A percentile compares a stretch with the other conserved stretches of the same genome.
phyloP scores from a whole-genome alignment of 352 stramenopile genomes.

The Pythium dissimile region DNA sequence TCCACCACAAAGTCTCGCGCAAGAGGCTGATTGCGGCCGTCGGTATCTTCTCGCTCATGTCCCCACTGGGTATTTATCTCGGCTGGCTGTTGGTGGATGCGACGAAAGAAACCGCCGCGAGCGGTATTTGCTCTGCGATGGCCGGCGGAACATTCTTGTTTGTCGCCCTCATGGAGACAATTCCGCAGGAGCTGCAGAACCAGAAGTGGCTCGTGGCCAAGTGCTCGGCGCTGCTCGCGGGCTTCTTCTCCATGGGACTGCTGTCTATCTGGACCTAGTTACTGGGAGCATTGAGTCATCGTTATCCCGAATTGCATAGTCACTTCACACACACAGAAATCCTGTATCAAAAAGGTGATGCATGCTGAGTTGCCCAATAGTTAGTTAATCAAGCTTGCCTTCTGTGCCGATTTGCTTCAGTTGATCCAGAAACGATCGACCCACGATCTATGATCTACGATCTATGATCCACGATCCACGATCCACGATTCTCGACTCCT shows the following conservation, averaged over 20 bases:
- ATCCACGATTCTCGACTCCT: too few species aligned
- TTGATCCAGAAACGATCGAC: too few species aligned
- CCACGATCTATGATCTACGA: too few species aligned
- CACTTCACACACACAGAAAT: too few species aligned
- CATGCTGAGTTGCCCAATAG: too few species aligned
- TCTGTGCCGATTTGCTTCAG: too few species aligned
- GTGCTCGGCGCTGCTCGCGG: slow-evolving; percentile 45
- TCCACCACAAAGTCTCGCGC: slow-evolving; percentile 50
- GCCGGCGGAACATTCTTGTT: slow-evolving; percentile 81
- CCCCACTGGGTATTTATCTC: slow-evolving; percentile 60
- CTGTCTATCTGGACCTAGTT: slow-evolving; percentile 78
- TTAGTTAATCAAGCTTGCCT: too few species aligned
- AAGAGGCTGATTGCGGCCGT: slow-evolving; percentile 41
- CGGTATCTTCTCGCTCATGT: slow-evolving; percentile 71
- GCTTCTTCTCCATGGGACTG: slow-evolving; percentile 59
- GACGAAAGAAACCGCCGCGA: slow-evolving; percentile 39
- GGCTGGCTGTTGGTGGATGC: slow-evolving; percentile 48
- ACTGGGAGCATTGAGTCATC: too few species aligned
- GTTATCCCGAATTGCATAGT: too few species aligned
- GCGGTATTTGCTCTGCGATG: slow-evolving; percentile 68
- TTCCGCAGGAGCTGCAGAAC: slow-evolving; percentile 73
- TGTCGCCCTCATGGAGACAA: slow-evolving; percentile 78
- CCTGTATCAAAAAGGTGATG: too few species aligned
- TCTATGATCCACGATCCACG: too few species aligned
- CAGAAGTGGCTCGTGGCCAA: slow-evolving; percentile 46